Evolutionary conservation across 805 yeast genomes (phyloP).

Genomic region (Hermanozyma aechmeae): DNA sequence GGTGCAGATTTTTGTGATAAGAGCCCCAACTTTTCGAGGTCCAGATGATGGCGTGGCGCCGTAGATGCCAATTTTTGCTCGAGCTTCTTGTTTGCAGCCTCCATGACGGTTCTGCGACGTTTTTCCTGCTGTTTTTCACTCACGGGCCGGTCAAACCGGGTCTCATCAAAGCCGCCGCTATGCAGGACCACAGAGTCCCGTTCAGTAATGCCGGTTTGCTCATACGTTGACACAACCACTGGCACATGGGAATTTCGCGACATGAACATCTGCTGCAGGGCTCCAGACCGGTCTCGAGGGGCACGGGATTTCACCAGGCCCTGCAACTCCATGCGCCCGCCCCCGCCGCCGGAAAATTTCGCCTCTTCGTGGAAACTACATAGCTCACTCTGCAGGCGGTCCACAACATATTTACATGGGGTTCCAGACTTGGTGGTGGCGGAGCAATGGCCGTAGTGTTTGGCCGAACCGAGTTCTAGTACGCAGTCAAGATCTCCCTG

Average conservation of each 20-base stretch:
- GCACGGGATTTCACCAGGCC: slow-evolving; percentile 49
- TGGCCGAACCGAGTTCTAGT: slow-evolving; percentile 65
- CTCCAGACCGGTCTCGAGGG: slow-evolving; percentile 29
- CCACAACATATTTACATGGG: slow-evolving; percentile 53
- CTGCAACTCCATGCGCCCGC: slow-evolving; percentile 62
- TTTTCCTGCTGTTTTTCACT: slow-evolving; percentile 6
- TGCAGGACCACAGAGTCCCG: slow-evolving; percentile 8
- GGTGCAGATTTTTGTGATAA: slow-evolving; percentile 6
- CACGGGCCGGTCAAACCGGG: slow-evolving; percentile 11
- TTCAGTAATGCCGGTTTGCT: slow-evolving; percentile 7
- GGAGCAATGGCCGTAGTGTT: slow-evolving; percentile 62
- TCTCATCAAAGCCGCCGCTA: slow-evolving; percentile 11
- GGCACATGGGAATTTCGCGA: slow-evolving; percentile 9
- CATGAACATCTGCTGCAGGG: not conserved
- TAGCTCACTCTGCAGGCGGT: slow-evolving; percentile 39
- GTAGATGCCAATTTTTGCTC: slow-evolving; percentile 9
- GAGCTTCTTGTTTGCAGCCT: slow-evolving; percentile 24
- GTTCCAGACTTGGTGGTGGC: slow-evolving; percentile 37
- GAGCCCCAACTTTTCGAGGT: slow-evolving; percentile 10
- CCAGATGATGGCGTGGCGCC: slow-evolving; percentile 6
- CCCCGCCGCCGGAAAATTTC: slow-evolving; percentile 36
- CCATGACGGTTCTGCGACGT: slow-evolving; percentile 28
- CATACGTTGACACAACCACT: slow-evolving; percentile 12
- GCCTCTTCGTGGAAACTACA: slow-evolving; percentile 70
- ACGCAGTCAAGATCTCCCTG: slow-evolving; percentile 42